These are phyloP conservation scores for Mucor irregularis DNA, from an alignment of 371 early-diverging fungal species.

Conservation along the genomic window DNA sequence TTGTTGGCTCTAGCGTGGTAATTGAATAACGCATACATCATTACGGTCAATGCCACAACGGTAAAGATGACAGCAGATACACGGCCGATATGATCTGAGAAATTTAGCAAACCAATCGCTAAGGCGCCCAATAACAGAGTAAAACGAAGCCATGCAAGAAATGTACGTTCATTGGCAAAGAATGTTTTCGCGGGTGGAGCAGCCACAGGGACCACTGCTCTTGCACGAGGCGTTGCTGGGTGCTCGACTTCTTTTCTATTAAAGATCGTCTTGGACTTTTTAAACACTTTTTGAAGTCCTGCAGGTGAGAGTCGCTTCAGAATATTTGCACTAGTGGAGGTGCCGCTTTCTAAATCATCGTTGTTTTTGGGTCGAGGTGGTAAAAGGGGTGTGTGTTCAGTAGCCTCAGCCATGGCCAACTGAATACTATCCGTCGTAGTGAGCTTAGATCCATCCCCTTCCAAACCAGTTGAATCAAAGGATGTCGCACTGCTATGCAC, in stretches of 20 bases:
- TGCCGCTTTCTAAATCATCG: not conserved
- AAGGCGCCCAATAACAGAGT: conserved; percentile 67
- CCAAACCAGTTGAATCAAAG: conserved; percentile 16
- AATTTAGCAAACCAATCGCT: conserved; percentile 72
- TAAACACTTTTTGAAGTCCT: conserved; percentile 21
- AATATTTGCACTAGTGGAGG: not conserved
- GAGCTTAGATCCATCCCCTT: conserved; percentile 17
- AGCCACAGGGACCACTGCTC: conserved; percentile 10
- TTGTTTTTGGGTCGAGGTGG: not conserved
- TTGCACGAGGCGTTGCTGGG: not conserved
- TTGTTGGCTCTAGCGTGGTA: conserved; percentile 83
- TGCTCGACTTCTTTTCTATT: conserved; percentile 3
- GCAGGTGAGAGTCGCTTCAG: conserved; percentile 23
- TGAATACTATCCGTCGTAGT: conserved; percentile 21
- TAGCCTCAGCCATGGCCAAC: conserved; percentile 29
- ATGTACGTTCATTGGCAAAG: conserved; percentile 98
- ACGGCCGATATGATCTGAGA: conserved; percentile 65
- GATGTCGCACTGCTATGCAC: conserved; percentile 18
- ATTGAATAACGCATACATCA: conserved; percentile 81
- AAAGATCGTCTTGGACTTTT: conserved; percentile 22
- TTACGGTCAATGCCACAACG: conserved; percentile 63
- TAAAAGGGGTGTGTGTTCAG: conserved; percentile 19
- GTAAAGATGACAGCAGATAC: conserved; percentile 73
- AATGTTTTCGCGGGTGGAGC: conserved; percentile 81
- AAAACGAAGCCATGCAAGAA: conserved; percentile 78